Percentiles rank a stretch among this genome's conserved stretches.
Conservation (phyloP, 805 yeast genomes). For the Candida tammaniensis region DNA sequence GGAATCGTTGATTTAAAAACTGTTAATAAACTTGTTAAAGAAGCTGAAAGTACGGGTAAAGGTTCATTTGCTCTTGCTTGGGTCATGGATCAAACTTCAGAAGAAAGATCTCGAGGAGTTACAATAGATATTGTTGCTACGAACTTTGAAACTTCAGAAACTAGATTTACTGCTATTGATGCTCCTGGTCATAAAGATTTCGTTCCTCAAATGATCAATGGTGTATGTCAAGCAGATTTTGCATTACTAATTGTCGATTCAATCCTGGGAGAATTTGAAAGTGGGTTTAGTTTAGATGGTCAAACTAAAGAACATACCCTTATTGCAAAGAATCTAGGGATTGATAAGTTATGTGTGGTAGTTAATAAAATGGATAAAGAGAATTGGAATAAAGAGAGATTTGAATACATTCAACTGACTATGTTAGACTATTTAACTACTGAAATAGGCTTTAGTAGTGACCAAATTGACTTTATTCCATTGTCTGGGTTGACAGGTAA, state of each 20-base stretch:
- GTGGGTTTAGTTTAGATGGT: conserved; percentile 64
- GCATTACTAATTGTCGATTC: conserved; percentile 73
- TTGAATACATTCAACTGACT: conserved; percentile 46
- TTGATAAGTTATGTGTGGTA: conserved; percentile 57
- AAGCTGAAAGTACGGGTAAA: conserved; percentile 67
- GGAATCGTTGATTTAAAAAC: conserved; percentile 66
- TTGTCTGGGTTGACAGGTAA: conserved; percentile 68
- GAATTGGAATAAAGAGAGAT: conserved; percentile 55
- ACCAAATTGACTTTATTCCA: conserved; percentile 55
- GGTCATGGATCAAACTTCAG: conserved; percentile 79
- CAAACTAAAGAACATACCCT: conserved; percentile 79
- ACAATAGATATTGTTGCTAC: conserved; percentile 77
- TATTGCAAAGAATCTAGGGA: conserved; percentile 64
- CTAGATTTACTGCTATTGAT: conserved; percentile 69
- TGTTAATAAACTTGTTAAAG: conserved; percentile 59
- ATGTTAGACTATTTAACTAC: conserved; percentile 48
- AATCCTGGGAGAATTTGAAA: conserved; percentile 63
- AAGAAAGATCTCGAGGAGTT: conserved; percentile 74
- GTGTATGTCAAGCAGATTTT: conserved; percentile 74
- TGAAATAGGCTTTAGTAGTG: conserved; percentile 49
- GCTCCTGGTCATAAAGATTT: conserved; percentile 85
- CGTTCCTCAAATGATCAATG: conserved; percentile 84
- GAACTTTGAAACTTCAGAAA: conserved; percentile 52
- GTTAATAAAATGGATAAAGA: conserved; percentile 71
- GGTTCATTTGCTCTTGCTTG: conserved; percentile 81